These are phyloP conservation scores for Gaeumannomyces sp. DNA, from an alignment of 2,329 filamentous ascomycete species.

Conservation along the genomic window DNA sequence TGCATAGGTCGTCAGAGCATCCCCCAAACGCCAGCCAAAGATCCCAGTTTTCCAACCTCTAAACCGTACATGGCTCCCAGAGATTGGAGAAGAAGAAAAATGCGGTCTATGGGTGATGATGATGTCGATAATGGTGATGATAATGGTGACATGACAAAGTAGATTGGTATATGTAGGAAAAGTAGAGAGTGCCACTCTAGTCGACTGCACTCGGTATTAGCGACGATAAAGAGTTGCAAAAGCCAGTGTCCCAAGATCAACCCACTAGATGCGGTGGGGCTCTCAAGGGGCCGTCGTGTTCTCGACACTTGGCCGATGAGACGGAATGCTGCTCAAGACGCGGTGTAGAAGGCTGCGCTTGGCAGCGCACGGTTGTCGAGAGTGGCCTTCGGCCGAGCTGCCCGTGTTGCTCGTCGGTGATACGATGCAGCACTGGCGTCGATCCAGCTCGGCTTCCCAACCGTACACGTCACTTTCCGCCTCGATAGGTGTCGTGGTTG, in stretches of 20 bases:
- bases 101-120: background rate
- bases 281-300: background rate
- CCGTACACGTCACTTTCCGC: constrained; percentile 41
- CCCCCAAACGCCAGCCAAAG: background rate
- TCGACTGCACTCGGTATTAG: background rate
- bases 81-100: background rate
- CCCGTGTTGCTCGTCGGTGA: constrained; percentile 7
- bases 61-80: background rate
- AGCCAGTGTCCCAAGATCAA: background rate
- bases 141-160: background rate
- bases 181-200: background rate
- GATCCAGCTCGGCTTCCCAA: constrained; percentile 45
- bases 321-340: constrained; percentile 25
- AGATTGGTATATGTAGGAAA: background rate
- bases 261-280: background rate
- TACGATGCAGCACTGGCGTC: constrained; percentile 15
- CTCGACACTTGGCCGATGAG: background rate
- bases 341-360: constrained; percentile 34
- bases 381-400: constrained; percentile 9
- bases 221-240: background rate
- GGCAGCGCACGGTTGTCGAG: constrained; percentile 23
- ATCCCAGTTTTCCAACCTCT: background rate
- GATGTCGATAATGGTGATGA: background rate
- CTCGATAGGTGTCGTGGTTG: constrained; percentile 19
- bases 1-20: background rate